Conservation (phyloP, 768 basidiomycete species). For the Pleurotus tuber-regium region DNA sequence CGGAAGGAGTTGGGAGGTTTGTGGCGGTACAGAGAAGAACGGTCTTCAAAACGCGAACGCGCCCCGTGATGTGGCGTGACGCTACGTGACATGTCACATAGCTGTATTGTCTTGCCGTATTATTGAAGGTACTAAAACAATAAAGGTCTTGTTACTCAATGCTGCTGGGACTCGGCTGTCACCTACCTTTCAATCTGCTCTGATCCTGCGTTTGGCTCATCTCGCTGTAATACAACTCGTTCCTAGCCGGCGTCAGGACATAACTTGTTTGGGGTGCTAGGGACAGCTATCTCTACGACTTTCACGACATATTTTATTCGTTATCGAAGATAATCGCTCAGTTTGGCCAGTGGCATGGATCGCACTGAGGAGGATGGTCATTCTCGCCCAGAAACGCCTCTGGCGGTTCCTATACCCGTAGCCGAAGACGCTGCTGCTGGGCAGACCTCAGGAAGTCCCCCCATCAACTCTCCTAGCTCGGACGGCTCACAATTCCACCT, state of each 20-base stretch:
- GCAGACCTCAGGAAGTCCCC: conserved; percentile 10
- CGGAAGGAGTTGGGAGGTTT: not conserved
- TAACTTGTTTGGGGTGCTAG: not conserved
- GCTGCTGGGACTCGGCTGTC: not conserved
- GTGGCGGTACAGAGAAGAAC: conserved; percentile 1
- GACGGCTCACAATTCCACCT: conserved; percentile 32
- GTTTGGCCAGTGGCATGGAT: not conserved
- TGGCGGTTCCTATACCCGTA: conserved; percentile 18
- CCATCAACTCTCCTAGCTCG: not conserved
- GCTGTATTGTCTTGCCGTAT: not conserved
- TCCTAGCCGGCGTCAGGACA: no score
- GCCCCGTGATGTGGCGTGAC: not conserved
- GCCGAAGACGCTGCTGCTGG: conserved; percentile 7
- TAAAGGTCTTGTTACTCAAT: not conserved
- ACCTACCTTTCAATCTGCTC: not conserved
- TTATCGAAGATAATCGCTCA: conserved; percentile 4
- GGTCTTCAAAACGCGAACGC: not conserved
- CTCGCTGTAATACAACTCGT: no score
- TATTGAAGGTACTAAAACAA: no score
- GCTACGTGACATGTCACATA: not conserved
- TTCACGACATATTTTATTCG: not conserved
- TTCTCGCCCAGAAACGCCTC: conserved; percentile 27
- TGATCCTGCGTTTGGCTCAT: no score
- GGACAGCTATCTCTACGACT: not conserved
- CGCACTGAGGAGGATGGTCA: conserved; percentile 22